Conservation (phyloP, 192 early-diverging fungal species). For the Ramicandelaber brevisporus region DNA sequence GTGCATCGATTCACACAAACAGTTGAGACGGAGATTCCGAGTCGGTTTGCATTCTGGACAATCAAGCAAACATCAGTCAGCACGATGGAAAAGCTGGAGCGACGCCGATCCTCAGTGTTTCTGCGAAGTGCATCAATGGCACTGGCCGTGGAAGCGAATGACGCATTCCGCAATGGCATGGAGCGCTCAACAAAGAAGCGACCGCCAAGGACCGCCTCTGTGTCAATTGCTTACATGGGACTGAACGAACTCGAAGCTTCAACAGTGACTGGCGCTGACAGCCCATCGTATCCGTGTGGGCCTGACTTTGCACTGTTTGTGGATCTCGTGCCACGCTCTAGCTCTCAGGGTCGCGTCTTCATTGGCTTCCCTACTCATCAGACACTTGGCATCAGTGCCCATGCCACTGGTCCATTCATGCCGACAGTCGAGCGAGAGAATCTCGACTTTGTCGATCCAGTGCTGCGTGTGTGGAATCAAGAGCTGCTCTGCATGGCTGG, state of each 20-base stretch:
- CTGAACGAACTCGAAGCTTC: slow-evolving; percentile 53
- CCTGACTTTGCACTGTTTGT: slow-evolving; percentile 30
- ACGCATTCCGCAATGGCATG: slow-evolving; percentile 39
- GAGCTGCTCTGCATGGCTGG: slow-evolving; percentile 54
- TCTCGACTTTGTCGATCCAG: slow-evolving; percentile 70
- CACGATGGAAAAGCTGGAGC: slow-evolving; percentile 1
- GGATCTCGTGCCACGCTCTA: slow-evolving; percentile 36
- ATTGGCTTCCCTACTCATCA: slow-evolving; percentile 83
- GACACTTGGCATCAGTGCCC: slow-evolving; percentile 59
- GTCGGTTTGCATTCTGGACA: too few species aligned
- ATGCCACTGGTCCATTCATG: slow-evolving; percentile 59
- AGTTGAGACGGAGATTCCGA: too few species aligned
- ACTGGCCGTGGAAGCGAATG: slow-evolving; percentile 22
- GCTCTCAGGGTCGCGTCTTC: slow-evolving; percentile 59
- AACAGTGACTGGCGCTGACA: slow-evolving; percentile 18
- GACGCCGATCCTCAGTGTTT: slow-evolving; percentile 14
- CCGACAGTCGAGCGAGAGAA: slow-evolving; percentile 79
- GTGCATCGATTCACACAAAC: too few species aligned
- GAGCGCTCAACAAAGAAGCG: slow-evolving; percentile 69
- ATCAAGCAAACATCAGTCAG: too few species aligned
- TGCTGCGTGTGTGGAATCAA: slow-evolving; percentile 52
- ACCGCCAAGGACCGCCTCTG: slow-evolving; percentile 37
- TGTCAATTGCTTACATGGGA: slow-evolving; percentile 45
- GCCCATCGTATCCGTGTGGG: too few species aligned
- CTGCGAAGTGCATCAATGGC: slow-evolving; percentile 38